Evolutionary conservation across 164 flowering plant species (phyloP).

Genomic region (Santalum album): DNA sequence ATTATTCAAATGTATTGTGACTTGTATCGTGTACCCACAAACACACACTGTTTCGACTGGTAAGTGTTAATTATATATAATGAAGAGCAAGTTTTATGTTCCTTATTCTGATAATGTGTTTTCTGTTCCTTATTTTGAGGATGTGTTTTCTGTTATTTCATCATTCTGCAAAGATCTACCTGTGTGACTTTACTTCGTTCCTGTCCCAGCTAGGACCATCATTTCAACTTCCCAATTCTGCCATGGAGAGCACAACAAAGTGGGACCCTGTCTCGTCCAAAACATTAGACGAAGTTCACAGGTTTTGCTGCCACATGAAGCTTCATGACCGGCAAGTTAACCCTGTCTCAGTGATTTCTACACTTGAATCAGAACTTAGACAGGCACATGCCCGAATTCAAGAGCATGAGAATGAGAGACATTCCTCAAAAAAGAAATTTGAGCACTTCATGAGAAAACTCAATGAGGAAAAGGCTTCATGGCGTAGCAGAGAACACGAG

Average conservation of each 20-base stretch:
- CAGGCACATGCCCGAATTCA: constrained; percentile 62
- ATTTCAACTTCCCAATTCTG: constrained; percentile 38
- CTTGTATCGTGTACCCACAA: too few relatives aligned
- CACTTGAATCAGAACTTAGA: constrained; percentile 68
- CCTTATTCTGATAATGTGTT: too few relatives aligned
- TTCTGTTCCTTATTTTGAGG: background rate
- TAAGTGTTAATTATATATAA: too few relatives aligned
- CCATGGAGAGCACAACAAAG: constrained; percentile 94
- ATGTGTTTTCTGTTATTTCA: background rate
- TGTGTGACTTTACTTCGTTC: constrained; percentile 1
- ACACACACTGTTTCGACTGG: too few relatives aligned
- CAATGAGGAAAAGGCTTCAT: constrained; percentile 66
- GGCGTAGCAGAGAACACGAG: constrained; percentile 91
- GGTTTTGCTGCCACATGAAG: constrained; percentile 37
- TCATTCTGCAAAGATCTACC: background rate
- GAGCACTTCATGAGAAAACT: constrained; percentile 79
- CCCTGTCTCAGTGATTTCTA: constrained; percentile 46
- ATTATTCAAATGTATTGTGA: too few relatives aligned
- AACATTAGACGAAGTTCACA: constrained; percentile 38
- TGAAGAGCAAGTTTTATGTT: too few relatives aligned
- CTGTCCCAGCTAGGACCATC: constrained; percentile 40
- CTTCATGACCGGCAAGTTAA: constrained; percentile 41
- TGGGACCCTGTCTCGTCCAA: constrained; percentile 70
- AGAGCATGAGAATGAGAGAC: constrained; percentile 75
- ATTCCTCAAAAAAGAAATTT: constrained; percentile 74